Evolutionary conservation across 2,329 filamentous ascomycete species (phyloP).

Genomic region (Fusarium denticulatum): DNA sequence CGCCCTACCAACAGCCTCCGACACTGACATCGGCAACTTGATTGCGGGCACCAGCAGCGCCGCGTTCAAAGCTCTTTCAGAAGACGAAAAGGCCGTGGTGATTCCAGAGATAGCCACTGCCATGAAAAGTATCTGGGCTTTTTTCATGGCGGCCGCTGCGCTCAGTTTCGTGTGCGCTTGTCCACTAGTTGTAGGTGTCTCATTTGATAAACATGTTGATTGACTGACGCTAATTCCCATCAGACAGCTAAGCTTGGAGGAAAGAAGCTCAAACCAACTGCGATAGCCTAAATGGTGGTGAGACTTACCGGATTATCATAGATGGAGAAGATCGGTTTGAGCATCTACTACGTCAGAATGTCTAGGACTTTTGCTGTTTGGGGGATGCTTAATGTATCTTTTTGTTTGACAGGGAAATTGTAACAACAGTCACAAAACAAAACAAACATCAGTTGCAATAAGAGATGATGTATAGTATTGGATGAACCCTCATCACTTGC

Average conservation of each 20-base stretch:
- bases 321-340: neutral
- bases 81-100: neutral
- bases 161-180: neutral
- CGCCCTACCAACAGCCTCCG: neutral
- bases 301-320: neutral
- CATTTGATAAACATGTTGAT: too few species aligned
- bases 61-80: neutral
- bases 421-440: neutral
- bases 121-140: neutral
- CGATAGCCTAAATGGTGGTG: neutral
- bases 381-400: neutral
- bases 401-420: neutral
- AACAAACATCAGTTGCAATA: neutral
- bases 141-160: neutral
- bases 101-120: neutral
- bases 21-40: neutral
- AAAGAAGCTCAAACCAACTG: neutral
- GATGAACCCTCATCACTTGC: neutral
- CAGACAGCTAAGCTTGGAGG: neutral
- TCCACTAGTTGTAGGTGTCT: neutral
- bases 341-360: neutral
- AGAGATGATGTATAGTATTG: neutral
- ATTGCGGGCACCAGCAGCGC: neutral
- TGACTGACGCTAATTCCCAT: accelerated
- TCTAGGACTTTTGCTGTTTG: neutral